A percentile compares a stretch with the other conserved stretches of the same genome.
Evolutionary conservation across 2,329 filamentous ascomycete genomes (phyloP).

Genomic region (Exophiala sideris): DNA sequence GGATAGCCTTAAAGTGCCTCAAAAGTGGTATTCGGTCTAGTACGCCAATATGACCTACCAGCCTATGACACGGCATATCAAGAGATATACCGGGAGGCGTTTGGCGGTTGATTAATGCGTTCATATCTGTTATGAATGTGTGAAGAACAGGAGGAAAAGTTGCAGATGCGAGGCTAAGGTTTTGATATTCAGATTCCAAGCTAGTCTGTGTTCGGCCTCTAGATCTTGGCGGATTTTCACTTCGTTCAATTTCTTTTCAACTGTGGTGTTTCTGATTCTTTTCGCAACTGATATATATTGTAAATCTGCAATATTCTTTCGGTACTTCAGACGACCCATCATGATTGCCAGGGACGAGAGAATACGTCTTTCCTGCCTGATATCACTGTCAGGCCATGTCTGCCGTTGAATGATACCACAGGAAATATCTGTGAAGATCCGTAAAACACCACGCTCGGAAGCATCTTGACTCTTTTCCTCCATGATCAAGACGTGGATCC

Average conservation of each 20-base stretch:
- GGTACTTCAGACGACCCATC: not conserved
- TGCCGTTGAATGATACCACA: not conserved
- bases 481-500: slow-evolving; percentile 28
- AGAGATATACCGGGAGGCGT: slow-evolving; percentile 6
- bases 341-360: too few species aligned
- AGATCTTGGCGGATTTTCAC: not conserved
- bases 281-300: not conserved
- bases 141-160: slow-evolving; percentile 17
- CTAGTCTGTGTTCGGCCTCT: not conserved
- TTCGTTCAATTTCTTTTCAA: not conserved
- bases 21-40: slow-evolving; percentile 20
- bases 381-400: not conserved
- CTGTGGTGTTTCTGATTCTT: not conserved
- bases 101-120: slow-evolving; percentile 30
- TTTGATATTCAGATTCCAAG: slow-evolving; percentile 5
- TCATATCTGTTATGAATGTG: slow-evolving; percentile 27
- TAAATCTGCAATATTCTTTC: not conserved
- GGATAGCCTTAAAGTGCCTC: slow-evolving; percentile 27
- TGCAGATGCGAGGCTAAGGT: not conserved
- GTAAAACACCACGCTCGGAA: slow-evolving; percentile 22
- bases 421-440: not conserved
- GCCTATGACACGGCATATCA: slow-evolving; percentile 16
- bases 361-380: not conserved
- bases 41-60: slow-evolving; percentile 31
- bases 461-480: slow-evolving; percentile 25